Base-by-base conservation (phyloP, 2,329 filamentous ascomycete species). In the Penicillium griseofulvum region DNA sequence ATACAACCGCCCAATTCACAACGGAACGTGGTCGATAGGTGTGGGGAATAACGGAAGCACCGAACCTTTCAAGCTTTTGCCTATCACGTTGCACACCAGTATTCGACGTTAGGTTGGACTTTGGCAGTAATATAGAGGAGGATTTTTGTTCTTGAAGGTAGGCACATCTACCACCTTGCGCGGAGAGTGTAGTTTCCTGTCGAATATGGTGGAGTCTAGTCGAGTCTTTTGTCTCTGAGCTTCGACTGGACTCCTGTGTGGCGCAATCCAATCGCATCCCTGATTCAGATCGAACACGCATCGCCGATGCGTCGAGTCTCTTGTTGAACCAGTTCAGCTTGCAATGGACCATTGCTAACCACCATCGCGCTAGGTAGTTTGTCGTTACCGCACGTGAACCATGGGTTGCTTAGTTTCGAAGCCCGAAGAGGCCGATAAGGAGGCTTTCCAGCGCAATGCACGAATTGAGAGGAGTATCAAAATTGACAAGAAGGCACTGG, bases 391-490 rank as follows among this genome's bases (percentile, higher is more conserved):
- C 29, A 46, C 48, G 38, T 54, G 39, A 59, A 72, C 57, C 53
- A 79, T 79, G 77, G 77, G 77, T 61, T 79, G 77, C 57, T 71
- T 73, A 56, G 71, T 67, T 52, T 78, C 76, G 11, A 77, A 76
- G 56, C 66, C 69, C 49, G 61, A 69, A 42, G 73, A 74, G 54
- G 67, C 64, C 53, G 76, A 78, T 50, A 77, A 72, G 65, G 72
- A 77, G 24, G 75, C 75, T 16, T 39, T 68, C 19, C 72, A 73
- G 57, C 71, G 71, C 29, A 80, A 75, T 70, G 74, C 74, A 65
- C 90, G 94, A 73, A 91, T 99, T 65, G 94, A 99, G 71, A 90
- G 88, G 76, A 79, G 85, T 67, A 84, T 99, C 66, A 88, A 90
- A 59, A 84, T 87, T 66, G 94, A 97, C 78, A 91, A 93, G 79